Evolutionary conservation across 192 early-diverging fungal genomes (phyloP), one percentile per base, ranked within the genome.

Genomic region (Podochytrium sp.): DNA sequence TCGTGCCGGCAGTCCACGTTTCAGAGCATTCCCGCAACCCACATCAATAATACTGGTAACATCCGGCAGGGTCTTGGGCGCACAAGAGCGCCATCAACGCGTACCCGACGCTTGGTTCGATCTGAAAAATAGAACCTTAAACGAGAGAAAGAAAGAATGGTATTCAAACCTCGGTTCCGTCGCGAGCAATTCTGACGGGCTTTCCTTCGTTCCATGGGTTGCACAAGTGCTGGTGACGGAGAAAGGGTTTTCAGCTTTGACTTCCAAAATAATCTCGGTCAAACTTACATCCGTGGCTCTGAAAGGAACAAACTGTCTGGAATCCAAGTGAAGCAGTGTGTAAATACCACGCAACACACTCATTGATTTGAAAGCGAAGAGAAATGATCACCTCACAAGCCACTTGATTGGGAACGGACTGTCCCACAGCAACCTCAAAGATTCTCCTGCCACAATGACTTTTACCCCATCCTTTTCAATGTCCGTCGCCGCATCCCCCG

Each of bases 301-400:
- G 51, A 69, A 69, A n/a, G 66, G 51, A 14, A 69, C 66, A 33
- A 69, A 69, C 7, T 27, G 7, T 1, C 64, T 66, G 33, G 20
- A n/a, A n/a, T n/a, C n/a, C n/a, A n/a, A 66, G n/a, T 18, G 32
- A 1, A 18, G 49, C 6, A 10, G 64, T 32, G 18, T 1, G 6
- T 10, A 50, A 34, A 32, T 16, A 66, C 25, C 7, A 20, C 7
- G 18, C 18, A 50, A 30, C 33, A 1, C 23, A 25, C 0, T 7
- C 43, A 63, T 1, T 1, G 1, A 18, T 14, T 14, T 14, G n/a
- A 18, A 57, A 57, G 29, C 18, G 1, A 57, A 57, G 0, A 0
- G 0, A 27, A 33, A 62, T 12, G 5, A 47, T 34, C 25, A 55
- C 51, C 53, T 23, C 0, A 40, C 12, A 38, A 69, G 10, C 66